phyloP scores from a whole-genome alignment of 306 rosid genomes.

The Sechiopsis laciniata region DNA sequence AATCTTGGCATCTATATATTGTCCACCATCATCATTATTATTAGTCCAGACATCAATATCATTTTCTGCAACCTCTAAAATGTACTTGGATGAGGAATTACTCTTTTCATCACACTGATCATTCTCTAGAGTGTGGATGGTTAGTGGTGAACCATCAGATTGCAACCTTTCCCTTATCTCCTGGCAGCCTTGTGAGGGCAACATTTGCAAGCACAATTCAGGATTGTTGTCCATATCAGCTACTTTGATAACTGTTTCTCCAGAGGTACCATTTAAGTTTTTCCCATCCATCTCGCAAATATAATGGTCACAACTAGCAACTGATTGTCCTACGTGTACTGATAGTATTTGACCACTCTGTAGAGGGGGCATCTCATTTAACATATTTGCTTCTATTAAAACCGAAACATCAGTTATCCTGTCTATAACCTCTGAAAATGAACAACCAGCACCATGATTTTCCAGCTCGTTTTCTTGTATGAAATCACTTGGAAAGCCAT shows the following conservation, averaged over 20 bases:
- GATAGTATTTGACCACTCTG: conserved; percentile 34
- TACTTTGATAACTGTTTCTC: conserved; percentile 34
- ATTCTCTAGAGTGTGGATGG: conserved; percentile 26
- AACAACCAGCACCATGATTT: conserved; percentile 27
- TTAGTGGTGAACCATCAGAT: conserved; percentile 36
- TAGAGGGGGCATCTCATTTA: conserved; percentile 32
- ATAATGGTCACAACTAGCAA: conserved; percentile 26
- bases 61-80: conserved; percentile 23
- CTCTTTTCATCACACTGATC: conserved; percentile 31
- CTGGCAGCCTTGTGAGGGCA: conserved; percentile 31
- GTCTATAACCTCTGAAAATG: conserved; percentile 29
- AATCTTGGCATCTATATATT: conserved; percentile 27
- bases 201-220: conserved; percentile 29
- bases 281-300: conserved; percentile 33
- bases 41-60: conserved; percentile 21
- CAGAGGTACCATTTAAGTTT: conserved; percentile 31
- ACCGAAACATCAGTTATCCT: conserved; percentile 32
- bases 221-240: conserved; percentile 32
- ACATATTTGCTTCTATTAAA: conserved; percentile 34
- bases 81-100: conserved; percentile 19
- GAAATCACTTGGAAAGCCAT: conserved; percentile 26
- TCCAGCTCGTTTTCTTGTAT: conserved; percentile 37
- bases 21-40: conserved; percentile 25
- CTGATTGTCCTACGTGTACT: conserved; percentile 26
- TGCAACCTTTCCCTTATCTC: conserved; percentile 33